Conservation (phyloP, 305 asterid genomes). For the Rubia peregrina region DNA sequence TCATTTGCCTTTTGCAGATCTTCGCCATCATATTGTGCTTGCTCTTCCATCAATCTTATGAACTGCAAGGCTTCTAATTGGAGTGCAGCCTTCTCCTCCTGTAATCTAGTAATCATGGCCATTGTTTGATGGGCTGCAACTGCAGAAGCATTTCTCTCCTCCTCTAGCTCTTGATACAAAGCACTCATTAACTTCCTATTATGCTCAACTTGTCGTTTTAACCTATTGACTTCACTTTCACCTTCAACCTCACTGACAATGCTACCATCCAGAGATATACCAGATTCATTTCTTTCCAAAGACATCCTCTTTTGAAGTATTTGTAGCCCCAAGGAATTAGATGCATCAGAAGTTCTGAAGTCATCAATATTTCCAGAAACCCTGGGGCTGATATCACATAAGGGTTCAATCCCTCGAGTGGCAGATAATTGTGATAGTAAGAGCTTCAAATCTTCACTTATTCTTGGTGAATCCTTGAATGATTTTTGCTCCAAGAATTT, state of each 20-base stretch:
- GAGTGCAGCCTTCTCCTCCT: slow-evolving; percentile 75
- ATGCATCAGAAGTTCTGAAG: slow-evolving; percentile 35
- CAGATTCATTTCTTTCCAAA: slow-evolving; percentile 80
- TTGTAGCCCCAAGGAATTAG: slow-evolving; percentile 40
- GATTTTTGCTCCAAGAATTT: slow-evolving; percentile 71
- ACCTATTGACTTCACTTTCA: slow-evolving; percentile 52
- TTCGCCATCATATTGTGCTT: slow-evolving; percentile 72
- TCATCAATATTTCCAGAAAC: slow-evolving; percentile 51
- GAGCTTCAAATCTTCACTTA: slow-evolving; percentile 70
- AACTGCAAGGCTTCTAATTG: slow-evolving; percentile 78
- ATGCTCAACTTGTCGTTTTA: slow-evolving; percentile 70
- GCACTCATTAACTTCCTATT: slow-evolving; percentile 49
- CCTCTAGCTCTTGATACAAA: slow-evolving; percentile 76
- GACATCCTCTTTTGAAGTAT: slow-evolving; percentile 60
- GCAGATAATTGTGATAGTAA: slow-evolving; percentile 63
- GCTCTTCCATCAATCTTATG: slow-evolving; percentile 82
- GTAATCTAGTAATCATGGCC: slow-evolving; percentile 91
- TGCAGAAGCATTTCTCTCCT: slow-evolving; percentile 80
- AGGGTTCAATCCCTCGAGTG: slow-evolving; percentile 43
- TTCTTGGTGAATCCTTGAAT: slow-evolving; percentile 53
- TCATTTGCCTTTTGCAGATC: slow-evolving; percentile 59
- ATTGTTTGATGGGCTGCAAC: slow-evolving; percentile 79
- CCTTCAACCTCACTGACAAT: slow-evolving; percentile 67
- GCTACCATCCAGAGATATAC: slow-evolving; percentile 63
- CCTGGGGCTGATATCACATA: slow-evolving; percentile 54